Base-by-base conservation (phyloP, 257 asterid genomes). In the Lantana camara region DNA sequence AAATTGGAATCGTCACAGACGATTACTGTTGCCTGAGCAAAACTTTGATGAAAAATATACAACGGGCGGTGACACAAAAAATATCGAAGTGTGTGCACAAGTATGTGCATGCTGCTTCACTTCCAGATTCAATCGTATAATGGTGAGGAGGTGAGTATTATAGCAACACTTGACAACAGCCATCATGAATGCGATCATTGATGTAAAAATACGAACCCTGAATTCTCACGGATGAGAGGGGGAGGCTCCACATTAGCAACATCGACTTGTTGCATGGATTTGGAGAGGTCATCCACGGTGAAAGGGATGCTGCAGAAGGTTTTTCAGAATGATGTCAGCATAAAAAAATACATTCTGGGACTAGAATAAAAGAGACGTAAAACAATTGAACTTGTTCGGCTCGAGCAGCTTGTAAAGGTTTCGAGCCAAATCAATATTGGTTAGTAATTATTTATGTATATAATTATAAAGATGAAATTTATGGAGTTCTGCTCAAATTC, bases 241-340 rank as follows among this genome's bases (percentile, higher is more conserved):
- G 99, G 99, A 66, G 96, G 92, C 66, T 90, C 96, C 50, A 94
- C 85, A 32, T 83, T 87, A 17, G 89, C 82, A 44, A 94, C 89
- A 14, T 90, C 96, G 21, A 94, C 74, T 51, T 77, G 84, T 80
- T 80, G 86, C 92, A 88, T 81, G 64, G 99, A 69, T 78, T 90
- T 90, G 75, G 97, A 94, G 68, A 94, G 85, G 79, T 94, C 99
- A 68, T 94, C 99, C 76, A 90, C 94, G 1, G 99, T 84, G 81
- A 94, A 90, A 0, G 99, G 99, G 45, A 94, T 90, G 80, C 99
- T 94, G 97, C 88, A 46, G 53, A 70, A 50, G 53, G 46, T 37
- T 67, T 61, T 64, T 57, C 44, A 57, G 48, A 32, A 52, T 30
- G 30, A 35, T 70, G 32, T n/a, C n/a, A n/a, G 20, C 60, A 37